A percentile compares a stretch with the other conserved stretches of the same genome.
phyloP scores from a whole-genome alignment of 2,329 filamentous ascomycete species.

The Aphanocladium album region DNA sequence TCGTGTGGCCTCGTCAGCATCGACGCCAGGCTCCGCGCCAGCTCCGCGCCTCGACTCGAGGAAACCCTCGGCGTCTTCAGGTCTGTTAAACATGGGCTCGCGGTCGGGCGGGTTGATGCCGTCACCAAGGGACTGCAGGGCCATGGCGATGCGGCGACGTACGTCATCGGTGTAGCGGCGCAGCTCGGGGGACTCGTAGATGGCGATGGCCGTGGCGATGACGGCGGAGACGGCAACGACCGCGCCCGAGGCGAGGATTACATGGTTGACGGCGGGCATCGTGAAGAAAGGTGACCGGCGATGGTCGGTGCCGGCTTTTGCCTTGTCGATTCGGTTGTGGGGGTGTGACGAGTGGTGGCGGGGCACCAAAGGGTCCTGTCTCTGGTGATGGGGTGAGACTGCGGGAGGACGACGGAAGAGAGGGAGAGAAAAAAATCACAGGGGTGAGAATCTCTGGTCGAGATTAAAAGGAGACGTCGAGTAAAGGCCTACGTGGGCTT shows the following conservation, averaged over 20 bases:
- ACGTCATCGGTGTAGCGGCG: conserved; percentile 57
- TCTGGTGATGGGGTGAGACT: background rate
- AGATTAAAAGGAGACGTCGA: background rate
- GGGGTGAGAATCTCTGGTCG: background rate
- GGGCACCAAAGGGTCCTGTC: background rate
- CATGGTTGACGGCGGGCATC: conserved; percentile 54
- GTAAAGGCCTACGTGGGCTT: conserved; percentile 3
- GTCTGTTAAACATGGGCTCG: conserved; percentile 58
- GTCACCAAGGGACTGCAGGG: conserved; percentile 55
- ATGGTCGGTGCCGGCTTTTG: background rate
- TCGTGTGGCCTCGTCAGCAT: conserved; percentile 58
- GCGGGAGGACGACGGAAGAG: background rate
- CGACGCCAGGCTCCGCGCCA: conserved; percentile 44
- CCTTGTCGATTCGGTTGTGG: background rate
- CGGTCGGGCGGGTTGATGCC: conserved; percentile 44
- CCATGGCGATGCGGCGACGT: conserved; percentile 55
- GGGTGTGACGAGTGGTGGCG: background rate
- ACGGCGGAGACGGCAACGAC: conserved; percentile 53
- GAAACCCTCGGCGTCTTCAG: conserved; percentile 62
- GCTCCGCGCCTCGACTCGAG: conserved; percentile 44
- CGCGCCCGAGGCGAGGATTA: conserved; percentile 51
- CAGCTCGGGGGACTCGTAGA: conserved; percentile 61
- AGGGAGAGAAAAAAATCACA: background rate
- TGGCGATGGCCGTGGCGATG: conserved; percentile 52
- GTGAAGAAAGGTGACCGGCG: conserved; percentile 10